These are phyloP conservation scores for Groenewaldozyma auringiensis DNA, from an alignment of 1,139 yeast species.

Conservation along the genomic window DNA sequence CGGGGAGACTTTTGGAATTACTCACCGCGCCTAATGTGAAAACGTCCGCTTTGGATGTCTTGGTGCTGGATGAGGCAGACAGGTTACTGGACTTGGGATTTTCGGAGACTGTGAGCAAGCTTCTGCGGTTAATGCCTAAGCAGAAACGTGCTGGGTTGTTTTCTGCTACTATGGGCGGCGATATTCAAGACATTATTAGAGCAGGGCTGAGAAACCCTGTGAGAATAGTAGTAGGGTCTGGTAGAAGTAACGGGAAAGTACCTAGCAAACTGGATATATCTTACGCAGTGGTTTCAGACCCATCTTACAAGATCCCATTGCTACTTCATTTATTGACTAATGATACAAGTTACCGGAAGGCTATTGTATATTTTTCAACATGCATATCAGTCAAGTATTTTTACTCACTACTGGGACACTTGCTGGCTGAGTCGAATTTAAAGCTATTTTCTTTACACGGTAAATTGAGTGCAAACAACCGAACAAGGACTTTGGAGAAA, in stretches of 20 bases:
- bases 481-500: constrained; percentile 58
- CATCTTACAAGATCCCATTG: constrained; percentile 53
- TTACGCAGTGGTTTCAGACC: constrained; percentile 48
- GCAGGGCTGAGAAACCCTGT: constrained; percentile 85
- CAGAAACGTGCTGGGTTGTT: constrained; percentile 91
- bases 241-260: constrained; percentile 31
- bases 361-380: constrained; percentile 88
- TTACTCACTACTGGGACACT: constrained; percentile 46
- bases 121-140: constrained; percentile 64
- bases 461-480: constrained; percentile 63
- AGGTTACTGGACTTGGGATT: constrained; percentile 75
- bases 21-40: constrained; percentile 36
- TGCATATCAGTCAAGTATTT: constrained; percentile 75
- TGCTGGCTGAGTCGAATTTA: constrained; percentile 25
- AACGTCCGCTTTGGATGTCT: constrained; percentile 54
- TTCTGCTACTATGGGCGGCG: constrained; percentile 83
- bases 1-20: constrained; percentile 81
- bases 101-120: constrained; percentile 56
- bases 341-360: constrained; percentile 52
- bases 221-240: constrained; percentile 57
- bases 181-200: constrained; percentile 39
- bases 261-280: constrained; percentile 63
- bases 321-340: constrained; percentile 48
- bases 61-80: constrained; percentile 90
- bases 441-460: constrained; percentile 73